A percentile compares a stretch with the other conserved stretches of the same genome.
phyloP scores from a whole-genome alignment of 2,329 filamentous ascomycete species.

The Leptosphaerulina australis region DNA sequence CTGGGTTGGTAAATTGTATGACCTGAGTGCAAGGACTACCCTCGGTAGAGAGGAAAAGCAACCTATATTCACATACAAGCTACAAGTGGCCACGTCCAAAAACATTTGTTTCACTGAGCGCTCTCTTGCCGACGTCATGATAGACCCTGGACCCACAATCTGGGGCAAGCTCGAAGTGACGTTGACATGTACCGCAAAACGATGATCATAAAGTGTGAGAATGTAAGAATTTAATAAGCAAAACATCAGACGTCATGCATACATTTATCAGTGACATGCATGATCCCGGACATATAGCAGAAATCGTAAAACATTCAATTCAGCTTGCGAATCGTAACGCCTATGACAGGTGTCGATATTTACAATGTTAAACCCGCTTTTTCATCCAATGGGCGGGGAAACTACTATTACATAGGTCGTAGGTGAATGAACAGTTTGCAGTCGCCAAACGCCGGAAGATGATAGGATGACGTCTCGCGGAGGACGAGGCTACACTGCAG shows the following conservation, averaged over 20 bases:
- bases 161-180: slow-evolving; percentile 8
- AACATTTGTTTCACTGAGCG: slow-evolving; percentile 12
- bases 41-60: too few relatives aligned
- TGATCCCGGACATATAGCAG: neutral
- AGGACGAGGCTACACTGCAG: neutral
- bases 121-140: slow-evolving; percentile 31
- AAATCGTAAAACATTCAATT: neutral
- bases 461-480: neutral
- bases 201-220: too few relatives aligned
- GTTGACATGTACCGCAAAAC: neutral
- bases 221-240: too few relatives aligned
- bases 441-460: slow-evolving; percentile 29
- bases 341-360: neutral
- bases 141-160: slow-evolving; percentile 22
- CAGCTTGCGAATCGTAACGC: neutral
- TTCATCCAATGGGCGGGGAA: neutral
- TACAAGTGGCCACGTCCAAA: neutral
- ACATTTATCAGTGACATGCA: too few relatives aligned
- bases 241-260: too few relatives aligned
- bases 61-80: neutral
- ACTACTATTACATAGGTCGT: slow-evolving; percentile 25
- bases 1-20: too few relatives aligned
- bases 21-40: too few relatives aligned
- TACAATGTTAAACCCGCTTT: slow-evolving; percentile 14
- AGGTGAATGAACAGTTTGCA: slow-evolving; percentile 10